Evolutionary conservation across 2,329 filamentous ascomycete species (phyloP).

Genomic region (Alternaria triticimaculans): DNA sequence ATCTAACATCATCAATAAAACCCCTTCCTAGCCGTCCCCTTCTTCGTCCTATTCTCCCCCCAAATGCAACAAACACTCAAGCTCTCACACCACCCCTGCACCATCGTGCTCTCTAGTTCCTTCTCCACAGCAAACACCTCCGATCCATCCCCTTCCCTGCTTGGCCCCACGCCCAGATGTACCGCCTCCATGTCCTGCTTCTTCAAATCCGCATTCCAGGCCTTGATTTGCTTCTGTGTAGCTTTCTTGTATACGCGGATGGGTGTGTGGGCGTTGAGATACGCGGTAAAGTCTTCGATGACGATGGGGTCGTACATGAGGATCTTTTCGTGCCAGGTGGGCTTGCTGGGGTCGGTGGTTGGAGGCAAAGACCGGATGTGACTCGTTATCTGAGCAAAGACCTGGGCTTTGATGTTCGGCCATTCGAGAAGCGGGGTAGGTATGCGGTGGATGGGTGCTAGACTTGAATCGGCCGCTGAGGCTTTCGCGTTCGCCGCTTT

Average conservation of each 20-base stretch:
- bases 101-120: constrained; percentile 57
- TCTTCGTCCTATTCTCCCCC: constrained; percentile 56
- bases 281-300: constrained; percentile 81
- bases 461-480: not conserved
- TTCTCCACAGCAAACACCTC: constrained; percentile 33
- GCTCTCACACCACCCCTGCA: constrained; percentile 89
- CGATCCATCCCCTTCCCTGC: constrained; percentile 6
- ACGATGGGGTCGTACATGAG: constrained; percentile 91
- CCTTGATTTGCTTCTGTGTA: constrained; percentile 39
- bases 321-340: constrained; percentile 90
- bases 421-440: constrained; percentile 35
- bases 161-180: not conserved
- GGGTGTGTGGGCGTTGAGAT: constrained; percentile 68
- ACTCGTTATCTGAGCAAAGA: constrained; percentile 58
- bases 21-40: constrained; percentile 24
- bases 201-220: constrained; percentile 34
- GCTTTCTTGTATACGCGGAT: constrained; percentile 34
- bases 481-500: not conserved
- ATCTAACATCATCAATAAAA: not conserved
- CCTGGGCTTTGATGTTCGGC: constrained; percentile 38
- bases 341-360: constrained; percentile 48
- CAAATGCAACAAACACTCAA: constrained; percentile 85
- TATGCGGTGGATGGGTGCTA: constrained; percentile 23
- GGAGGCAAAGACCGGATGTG: constrained; percentile 55
- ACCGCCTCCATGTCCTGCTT: constrained; percentile 11